A percentile compares a stretch with the other conserved stretches of the same genome.
phyloP scores from a whole-genome alignment of 2,329 filamentous ascomycete species.

The Pseudogymnoascus sp. region DNA sequence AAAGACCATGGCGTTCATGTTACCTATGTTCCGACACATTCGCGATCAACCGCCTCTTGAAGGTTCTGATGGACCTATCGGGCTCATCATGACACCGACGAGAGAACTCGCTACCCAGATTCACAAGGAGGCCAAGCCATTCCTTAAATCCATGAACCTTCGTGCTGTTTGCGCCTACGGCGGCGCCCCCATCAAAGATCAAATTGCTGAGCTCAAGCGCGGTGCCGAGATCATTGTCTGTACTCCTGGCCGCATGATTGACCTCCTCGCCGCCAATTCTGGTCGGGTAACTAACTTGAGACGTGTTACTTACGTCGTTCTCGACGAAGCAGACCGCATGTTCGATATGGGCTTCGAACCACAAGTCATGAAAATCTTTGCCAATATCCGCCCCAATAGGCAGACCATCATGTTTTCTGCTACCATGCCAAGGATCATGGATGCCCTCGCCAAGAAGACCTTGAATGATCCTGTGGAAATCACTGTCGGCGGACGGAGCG shows the following conservation, averaged over 20 bases:
- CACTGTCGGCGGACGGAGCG: constrained; percentile 79
- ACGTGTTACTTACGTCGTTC: constrained; percentile 84
- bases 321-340: constrained; percentile 98
- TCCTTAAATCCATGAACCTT: constrained; percentile 76
- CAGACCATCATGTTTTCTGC: constrained; percentile 96
- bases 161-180: constrained; percentile 90
- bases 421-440: constrained; percentile 90
- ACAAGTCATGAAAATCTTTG: constrained; percentile 93
- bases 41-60: constrained; percentile 81
- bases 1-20: constrained; percentile 89
- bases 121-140: constrained; percentile 88
- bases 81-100: constrained; percentile 86
- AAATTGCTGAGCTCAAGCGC: constrained; percentile 92
- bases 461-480: constrained; percentile 83
- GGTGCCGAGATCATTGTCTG: constrained; percentile 93
- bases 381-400: constrained; percentile 81
- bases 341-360: constrained; percentile 99
- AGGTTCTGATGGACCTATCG: constrained; percentile 78
- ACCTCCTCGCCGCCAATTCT: constrained; percentile 85
- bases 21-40: constrained; percentile 97
- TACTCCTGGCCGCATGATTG: constrained; percentile 91
- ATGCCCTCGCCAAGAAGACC: constrained; percentile 81
- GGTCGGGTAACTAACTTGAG: constrained; percentile 88
- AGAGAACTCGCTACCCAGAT: constrained; percentile 92
- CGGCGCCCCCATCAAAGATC: constrained; percentile 90